A percentile compares a stretch with the other conserved stretches of the same genome.
Conservation (phyloP, 352 stramenopile species). For the Pythium vanterpoolii region DNA sequence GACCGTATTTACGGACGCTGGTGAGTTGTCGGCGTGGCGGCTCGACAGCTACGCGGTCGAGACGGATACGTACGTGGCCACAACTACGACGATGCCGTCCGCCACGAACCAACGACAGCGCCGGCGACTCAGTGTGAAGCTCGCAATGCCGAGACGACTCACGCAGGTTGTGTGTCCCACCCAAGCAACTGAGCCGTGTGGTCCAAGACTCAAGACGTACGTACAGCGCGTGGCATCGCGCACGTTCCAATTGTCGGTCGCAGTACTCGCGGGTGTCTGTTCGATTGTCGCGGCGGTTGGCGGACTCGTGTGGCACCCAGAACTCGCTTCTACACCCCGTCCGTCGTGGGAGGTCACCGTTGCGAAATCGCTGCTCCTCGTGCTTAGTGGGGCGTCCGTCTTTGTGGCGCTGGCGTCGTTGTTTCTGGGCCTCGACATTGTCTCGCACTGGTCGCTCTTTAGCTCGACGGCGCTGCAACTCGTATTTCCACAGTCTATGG, state of each 20-base stretch:
- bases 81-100: not conserved
- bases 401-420: constrained; percentile 21
- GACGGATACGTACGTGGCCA: not conserved
- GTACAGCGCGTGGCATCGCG: constrained; percentile 5
- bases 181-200: constrained; percentile 11
- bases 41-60: constrained; percentile 4
- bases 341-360: not conserved
- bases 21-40: constrained; percentile 13
- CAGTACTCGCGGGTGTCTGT: not conserved
- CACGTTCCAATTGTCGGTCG: constrained; percentile 17
- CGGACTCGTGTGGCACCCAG: constrained; percentile 17
- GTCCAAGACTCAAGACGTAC: constrained; percentile 16
- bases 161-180: constrained; percentile 16
- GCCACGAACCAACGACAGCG: constrained; percentile 5
- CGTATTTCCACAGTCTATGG: constrained; percentile 28
- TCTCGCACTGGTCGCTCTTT: constrained; percentile 30
- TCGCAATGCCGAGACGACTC: constrained; percentile 8
- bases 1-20: constrained; percentile 19
- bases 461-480: constrained; percentile 31
- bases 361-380: not conserved
- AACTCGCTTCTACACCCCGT: not conserved
- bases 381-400: constrained; percentile 3
- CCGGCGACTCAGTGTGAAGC: constrained; percentile 11
- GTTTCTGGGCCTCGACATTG: constrained; percentile 32
- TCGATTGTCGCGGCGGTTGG: constrained; percentile 6